Evolutionary conservation across 2,329 filamentous ascomycete genomes (phyloP).

Genomic region (Talaromyces funiculosus): DNA sequence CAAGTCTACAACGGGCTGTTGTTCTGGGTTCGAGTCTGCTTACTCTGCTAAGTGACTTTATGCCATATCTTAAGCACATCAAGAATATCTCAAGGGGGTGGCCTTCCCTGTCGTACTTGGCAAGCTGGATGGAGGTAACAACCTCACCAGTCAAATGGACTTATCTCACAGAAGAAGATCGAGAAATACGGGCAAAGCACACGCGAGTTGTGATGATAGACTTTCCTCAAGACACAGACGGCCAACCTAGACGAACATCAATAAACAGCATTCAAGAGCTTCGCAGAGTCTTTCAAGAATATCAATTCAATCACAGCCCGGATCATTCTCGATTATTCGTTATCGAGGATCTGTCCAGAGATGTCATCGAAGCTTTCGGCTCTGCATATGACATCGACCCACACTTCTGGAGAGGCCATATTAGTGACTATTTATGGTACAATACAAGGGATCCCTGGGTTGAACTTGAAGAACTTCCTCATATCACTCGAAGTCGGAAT

Average conservation of each 20-base stretch:
- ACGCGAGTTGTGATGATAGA: slow-evolving; percentile 1
- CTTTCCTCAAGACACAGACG: not conserved
- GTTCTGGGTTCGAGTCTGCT: not conserved
- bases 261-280: not conserved
- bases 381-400: slow-evolving; percentile 8
- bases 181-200: not conserved
- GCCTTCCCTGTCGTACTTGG: slow-evolving; percentile 5
- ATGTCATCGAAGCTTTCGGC: slow-evolving; percentile 6
- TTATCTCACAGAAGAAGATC: slow-evolving; percentile 1
- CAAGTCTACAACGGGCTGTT: too few relatives aligned
- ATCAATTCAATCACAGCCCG: not conserved
- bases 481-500: not conserved
- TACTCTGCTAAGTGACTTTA: not conserved
- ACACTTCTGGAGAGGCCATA: slow-evolving; percentile 3
- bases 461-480: slow-evolving; percentile 2
- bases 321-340: slow-evolving; percentile 1
- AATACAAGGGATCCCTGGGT: slow-evolving; percentile 6
- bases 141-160: slow-evolving; percentile 8
- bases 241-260: not conserved
- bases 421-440: slow-evolving; percentile 8
- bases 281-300: not conserved
- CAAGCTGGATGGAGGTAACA: slow-evolving; percentile 9
- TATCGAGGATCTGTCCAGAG: not conserved
- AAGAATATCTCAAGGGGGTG: not conserved
- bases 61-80: not conserved